Evolutionary conservation across 805 yeast species (phyloP), one percentile per base, ranked within the genome.

Genomic region (Tanozyma kutaoensis): DNA sequence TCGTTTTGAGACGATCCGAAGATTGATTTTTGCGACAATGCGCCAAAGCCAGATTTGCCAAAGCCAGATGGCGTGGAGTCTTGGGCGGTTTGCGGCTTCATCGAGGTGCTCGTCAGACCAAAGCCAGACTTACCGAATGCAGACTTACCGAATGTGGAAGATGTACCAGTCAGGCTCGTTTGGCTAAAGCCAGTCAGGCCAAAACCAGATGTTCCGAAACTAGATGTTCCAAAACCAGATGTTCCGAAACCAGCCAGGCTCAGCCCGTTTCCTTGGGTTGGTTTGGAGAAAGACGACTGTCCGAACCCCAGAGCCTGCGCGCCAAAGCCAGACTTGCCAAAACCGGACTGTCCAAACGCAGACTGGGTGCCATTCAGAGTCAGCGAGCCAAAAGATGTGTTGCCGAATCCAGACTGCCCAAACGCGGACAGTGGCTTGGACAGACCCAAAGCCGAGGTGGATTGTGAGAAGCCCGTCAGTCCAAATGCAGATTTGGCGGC

Each of bases 281-380:
- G n/a, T n/a, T n/a, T n/a, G n/a, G n/a, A n/a, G n/a, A n/a, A n/a
- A n/a, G n/a, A n/a, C n/a, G n/a, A n/a, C n/a, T n/a, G n/a, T n/a
- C n/a, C n/a, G n/a, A n/a, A n/a, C n/a, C n/a, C n/a, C n/a, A n/a
- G n/a, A n/a, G n/a, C n/a, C n/a, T n/a, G n/a, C 8, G 13, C 19
- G 8, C 33, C 33, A 15, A 27, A 30, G 8, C 25, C 28, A 5
- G 31, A 25, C 9, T 21, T 26, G 4, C 35, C 39, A 26, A 30
- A 32, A 6, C 32, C 38, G 15, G 24, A 21, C n/a, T 24, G 16
- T 7, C 38, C 44, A 27, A 38, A 42, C 16, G 31, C 36, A 12
- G 35, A 19, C 22, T 10, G n/a, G n/a, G 12, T 11, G 22, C 8
- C 12, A 20, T 12, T 20, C 22, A 10, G n/a, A 12, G 22, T 5